Evolutionary conservation across 331 rosid species (phyloP).

Genomic region (Erythrophleum ivorense): DNA sequence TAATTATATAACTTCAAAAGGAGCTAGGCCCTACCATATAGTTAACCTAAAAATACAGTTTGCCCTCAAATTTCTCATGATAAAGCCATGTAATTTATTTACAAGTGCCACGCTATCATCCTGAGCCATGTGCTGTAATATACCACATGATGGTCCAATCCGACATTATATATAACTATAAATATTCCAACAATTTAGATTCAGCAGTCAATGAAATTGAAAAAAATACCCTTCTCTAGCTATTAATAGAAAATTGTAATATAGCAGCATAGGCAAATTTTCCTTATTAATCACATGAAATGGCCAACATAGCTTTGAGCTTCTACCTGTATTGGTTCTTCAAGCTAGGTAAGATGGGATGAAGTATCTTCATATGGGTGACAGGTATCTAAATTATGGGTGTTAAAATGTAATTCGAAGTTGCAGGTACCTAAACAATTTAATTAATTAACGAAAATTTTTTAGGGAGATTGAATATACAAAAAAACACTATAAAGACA

Average conservation of each 20-base stretch:
- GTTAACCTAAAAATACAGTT: neutral
- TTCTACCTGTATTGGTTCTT: slow-evolving; percentile 12
- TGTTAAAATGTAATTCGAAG: slow-evolving; percentile 7
- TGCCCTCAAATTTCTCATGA: neutral
- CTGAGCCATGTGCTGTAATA: neutral
- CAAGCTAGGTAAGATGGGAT: slow-evolving; percentile 16
- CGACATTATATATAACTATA: neutral
- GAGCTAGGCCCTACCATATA: too few relatives aligned
- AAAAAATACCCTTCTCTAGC: too few relatives aligned
- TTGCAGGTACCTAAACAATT: slow-evolving; percentile 1
- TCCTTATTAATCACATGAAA: slow-evolving; percentile 20
- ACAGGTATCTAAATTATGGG: neutral
- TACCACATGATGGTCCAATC: neutral
- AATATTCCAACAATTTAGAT: neutral
- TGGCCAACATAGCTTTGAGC: neutral
- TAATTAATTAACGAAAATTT: neutral
- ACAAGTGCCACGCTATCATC: neutral
- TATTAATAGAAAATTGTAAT: slow-evolving; percentile 5
- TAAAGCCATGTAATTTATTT: neutral
- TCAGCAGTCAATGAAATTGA: neutral
- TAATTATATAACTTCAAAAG: too few relatives aligned
- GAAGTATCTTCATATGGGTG: slow-evolving; percentile 22
- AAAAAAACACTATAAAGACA: too few relatives aligned
- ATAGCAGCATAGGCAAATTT: slow-evolving; percentile 2
- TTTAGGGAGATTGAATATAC: too few relatives aligned